Percentiles rank a stretch among this genome's conserved stretches.
Evolutionary conservation across 2,329 filamentous ascomycete species (phyloP).

Genomic region (Colletotrichum eremochloae): DNA sequence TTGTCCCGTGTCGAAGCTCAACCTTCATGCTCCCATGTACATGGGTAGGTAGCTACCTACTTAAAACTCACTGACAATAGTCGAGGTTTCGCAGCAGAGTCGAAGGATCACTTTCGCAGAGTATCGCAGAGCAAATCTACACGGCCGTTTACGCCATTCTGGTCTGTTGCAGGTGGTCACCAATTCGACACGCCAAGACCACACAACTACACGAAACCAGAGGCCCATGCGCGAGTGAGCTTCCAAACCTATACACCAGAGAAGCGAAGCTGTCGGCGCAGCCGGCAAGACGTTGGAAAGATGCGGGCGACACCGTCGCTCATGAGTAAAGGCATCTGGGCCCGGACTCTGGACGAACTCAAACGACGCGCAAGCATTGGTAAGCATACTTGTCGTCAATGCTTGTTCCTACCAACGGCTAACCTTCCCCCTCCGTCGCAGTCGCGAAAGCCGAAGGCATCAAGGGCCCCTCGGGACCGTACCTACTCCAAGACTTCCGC

Average conservation of each 20-base stretch:
- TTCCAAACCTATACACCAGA: neutral
- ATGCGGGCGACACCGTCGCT: constrained; percentile 65
- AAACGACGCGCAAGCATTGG: constrained; percentile 69
- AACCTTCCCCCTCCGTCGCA: constrained; percentile 50
- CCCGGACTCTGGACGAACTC: constrained; percentile 72
- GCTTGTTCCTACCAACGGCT: neutral
- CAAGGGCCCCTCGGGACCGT: constrained; percentile 73
- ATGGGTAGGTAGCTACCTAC: neutral
- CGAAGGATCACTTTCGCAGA: neutral
- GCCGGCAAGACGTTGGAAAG: constrained; percentile 38
- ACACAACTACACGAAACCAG: neutral
- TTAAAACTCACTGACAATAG: constrained; percentile 14
- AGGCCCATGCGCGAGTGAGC: constrained; percentile 5
- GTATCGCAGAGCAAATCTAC: neutral
- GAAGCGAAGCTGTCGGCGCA: neutral
- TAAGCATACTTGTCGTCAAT: constrained; percentile 47
- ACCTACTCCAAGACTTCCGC: constrained; percentile 75
- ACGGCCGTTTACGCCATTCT: neutral
- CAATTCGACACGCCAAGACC: neutral
- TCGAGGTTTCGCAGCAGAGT: neutral
- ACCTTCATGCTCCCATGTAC: constrained; percentile 14
- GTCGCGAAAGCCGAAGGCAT: constrained; percentile 79
- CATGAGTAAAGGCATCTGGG: constrained; percentile 65
- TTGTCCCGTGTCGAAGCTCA: constrained; percentile 34
- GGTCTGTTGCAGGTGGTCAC: neutral